phyloP scores from a whole-genome alignment of 345 rosid species.

The Limnanthes douglasii region DNA sequence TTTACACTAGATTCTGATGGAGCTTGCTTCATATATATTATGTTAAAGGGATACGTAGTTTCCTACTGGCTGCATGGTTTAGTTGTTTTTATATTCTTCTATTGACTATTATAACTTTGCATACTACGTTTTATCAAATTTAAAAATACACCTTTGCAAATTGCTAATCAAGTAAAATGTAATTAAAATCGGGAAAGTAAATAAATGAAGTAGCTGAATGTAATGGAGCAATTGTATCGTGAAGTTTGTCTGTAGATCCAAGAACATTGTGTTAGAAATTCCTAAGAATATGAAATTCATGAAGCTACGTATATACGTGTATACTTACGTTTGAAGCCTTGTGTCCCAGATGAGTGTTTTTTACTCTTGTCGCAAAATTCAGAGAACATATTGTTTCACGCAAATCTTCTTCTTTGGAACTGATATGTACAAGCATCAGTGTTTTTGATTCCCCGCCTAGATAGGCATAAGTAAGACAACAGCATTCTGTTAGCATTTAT shows the following conservation, averaged over 20 bases:
- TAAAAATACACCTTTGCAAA: no score
- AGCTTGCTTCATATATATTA: conserved; percentile 1
- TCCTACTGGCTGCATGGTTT: neutral
- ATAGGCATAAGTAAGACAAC: no score
- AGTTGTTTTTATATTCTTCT: neutral
- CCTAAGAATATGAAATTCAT: conserved; percentile 8
- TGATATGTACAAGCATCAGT: conserved; percentile 73
- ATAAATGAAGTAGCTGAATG: no score
- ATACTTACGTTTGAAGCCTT: conserved; percentile 37
- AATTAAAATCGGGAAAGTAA: no score
- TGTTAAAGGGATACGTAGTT: neutral
- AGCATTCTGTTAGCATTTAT: no score
- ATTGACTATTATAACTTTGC: no score
- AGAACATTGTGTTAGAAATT: neutral
- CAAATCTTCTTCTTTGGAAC: conserved; percentile 69
- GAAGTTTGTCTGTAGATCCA: neutral
- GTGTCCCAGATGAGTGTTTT: conserved; percentile 43
- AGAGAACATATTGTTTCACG: conserved; percentile 73
- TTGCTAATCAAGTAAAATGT: neutral
- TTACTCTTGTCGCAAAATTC: conserved; percentile 56
- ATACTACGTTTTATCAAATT: no score
- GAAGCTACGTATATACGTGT: conserved; percentile 1
- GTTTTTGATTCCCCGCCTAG: conserved; percentile 73
- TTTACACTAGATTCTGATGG: neutral
- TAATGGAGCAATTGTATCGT: no score